phyloP scores from a whole-genome alignment of 2,329 filamentous ascomycete genomes.

The Alternaria hordeiaustralica region DNA sequence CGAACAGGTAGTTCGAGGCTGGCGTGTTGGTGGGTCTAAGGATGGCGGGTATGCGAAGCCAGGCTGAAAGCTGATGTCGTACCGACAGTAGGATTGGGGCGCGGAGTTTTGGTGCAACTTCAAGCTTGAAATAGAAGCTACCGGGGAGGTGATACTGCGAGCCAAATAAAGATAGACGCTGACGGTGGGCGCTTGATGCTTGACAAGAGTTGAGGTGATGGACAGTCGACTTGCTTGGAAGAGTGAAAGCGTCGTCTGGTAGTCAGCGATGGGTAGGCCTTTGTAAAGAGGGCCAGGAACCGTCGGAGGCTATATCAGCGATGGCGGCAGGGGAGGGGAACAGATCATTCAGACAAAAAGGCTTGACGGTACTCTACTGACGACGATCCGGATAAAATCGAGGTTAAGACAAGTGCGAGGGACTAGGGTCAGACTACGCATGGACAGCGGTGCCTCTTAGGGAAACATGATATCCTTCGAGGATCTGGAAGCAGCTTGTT shows the following conservation, averaged over 20 bases:
- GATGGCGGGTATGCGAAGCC: slow-evolving; percentile 40
- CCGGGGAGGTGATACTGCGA: slow-evolving; percentile 33
- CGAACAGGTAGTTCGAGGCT: slow-evolving; percentile 29
- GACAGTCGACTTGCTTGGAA: slow-evolving; percentile 38
- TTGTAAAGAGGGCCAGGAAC: slow-evolving; percentile 46
- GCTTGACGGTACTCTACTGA: slow-evolving; percentile 49
- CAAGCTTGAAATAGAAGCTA: slow-evolving; percentile 44
- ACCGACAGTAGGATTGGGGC: slow-evolving; percentile 40
- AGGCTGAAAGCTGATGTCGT: slow-evolving; percentile 47
- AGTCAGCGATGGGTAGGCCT: slow-evolving; percentile 38
- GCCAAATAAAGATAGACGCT: slow-evolving; percentile 41
- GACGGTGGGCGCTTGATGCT: slow-evolving; percentile 24
- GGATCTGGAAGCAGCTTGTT: slow-evolving; percentile 49
- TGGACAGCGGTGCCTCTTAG: slow-evolving; percentile 45
- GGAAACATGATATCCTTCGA: slow-evolving; percentile 49
- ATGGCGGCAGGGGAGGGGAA: slow-evolving; percentile 43
- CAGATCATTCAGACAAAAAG: slow-evolving; percentile 49
- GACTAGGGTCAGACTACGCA: slow-evolving; percentile 45
- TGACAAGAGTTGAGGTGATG: slow-evolving; percentile 29
- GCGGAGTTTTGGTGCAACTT: slow-evolving; percentile 44
- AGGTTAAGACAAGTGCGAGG: slow-evolving; percentile 45
- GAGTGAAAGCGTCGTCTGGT: slow-evolving; percentile 33
- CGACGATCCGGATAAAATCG: slow-evolving; percentile 51
- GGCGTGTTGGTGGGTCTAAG: slow-evolving; percentile 33
- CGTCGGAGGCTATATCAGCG: slow-evolving; percentile 47